Percentiles rank a stretch among this genome's conserved stretches.
These are phyloP conservation scores for Suillus hirtellus DNA, from an alignment of 768 basidiomycete genomes.

Conservation along the genomic window DNA sequence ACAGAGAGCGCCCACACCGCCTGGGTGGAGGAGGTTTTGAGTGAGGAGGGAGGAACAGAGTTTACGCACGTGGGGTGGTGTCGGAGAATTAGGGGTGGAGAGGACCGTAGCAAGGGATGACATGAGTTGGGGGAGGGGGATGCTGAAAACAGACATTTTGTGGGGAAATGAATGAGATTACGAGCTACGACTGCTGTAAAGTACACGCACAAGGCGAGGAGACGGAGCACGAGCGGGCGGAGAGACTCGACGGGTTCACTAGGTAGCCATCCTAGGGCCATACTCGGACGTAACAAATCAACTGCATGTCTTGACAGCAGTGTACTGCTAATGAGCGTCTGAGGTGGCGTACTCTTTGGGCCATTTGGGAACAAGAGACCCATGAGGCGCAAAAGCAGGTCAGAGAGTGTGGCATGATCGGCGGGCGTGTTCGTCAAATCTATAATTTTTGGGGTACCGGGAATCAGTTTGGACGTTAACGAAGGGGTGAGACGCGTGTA, in stretches of 20 bases:
- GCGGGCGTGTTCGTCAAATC: conserved; percentile 44
- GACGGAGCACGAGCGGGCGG: conserved; percentile 52
- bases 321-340: conserved; percentile 61
- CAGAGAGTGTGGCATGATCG: conserved; percentile 45
- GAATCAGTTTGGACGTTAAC: conserved; percentile 37
- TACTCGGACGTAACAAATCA: conserved; percentile 59
- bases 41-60: conserved; percentile 65
- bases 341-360: conserved; percentile 46
- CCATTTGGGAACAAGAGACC: conserved; percentile 54
- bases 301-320: conserved; percentile 57
- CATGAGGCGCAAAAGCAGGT: conserved; percentile 46
- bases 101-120: conserved; percentile 62
- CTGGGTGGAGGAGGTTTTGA: conserved; percentile 66
- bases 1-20: conserved; percentile 70
- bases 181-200: conserved; percentile 7
- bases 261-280: conserved; percentile 75
- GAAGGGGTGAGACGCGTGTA: conserved; percentile 43
- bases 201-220: conserved; percentile 61
- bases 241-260: conserved; percentile 45
- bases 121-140: conserved; percentile 68
- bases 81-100: conserved; percentile 34
- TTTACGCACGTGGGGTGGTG: conserved; percentile 54
- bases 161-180: conserved; percentile 11
- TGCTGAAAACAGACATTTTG: conserved; percentile 29
- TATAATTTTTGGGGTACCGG: conserved; percentile 37